Evolutionary conservation across 2,329 filamentous ascomycete species (phyloP).

Genomic region (Cladobotryum mycophilum): DNA sequence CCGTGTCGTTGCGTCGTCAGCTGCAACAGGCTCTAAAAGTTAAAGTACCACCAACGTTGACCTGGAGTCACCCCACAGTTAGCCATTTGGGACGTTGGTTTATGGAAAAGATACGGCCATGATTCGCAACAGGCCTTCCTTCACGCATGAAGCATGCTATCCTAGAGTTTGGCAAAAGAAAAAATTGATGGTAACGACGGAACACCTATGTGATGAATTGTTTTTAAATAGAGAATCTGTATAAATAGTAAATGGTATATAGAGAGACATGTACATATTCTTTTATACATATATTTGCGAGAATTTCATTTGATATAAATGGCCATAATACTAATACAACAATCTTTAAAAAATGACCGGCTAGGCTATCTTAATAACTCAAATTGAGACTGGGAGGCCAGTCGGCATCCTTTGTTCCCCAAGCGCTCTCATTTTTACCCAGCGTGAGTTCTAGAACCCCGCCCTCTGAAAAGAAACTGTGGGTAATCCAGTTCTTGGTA

Average conservation of each 20-base stretch:
- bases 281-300: too few species aligned
- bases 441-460: conserved; percentile 50
- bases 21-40: conserved; percentile 5
- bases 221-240: too few species aligned
- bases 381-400: conserved; percentile 6
- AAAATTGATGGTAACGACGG: too few species aligned
- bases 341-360: too few species aligned
- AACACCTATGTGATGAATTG: too few species aligned
- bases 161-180: too few species aligned
- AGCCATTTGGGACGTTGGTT: conserved; percentile 3
- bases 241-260: too few species aligned
- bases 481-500: conserved; percentile 53
- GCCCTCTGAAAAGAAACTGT: conserved; percentile 54
- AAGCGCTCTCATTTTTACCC: conserved; percentile 42
- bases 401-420: conserved; percentile 2
- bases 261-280: too few species aligned
- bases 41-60: conserved; percentile 8
- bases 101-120: not conserved
- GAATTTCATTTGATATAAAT: too few species aligned
- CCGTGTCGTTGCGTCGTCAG: conserved; percentile 2
- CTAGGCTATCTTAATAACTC: not conserved
- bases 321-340: too few species aligned
- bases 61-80: conserved; percentile 7
- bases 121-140: too few species aligned
- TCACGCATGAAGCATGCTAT: too few species aligned